These are phyloP conservation scores for Candida ipomoeae DNA, from an alignment of 805 yeast species.

Conservation along the genomic window DNA sequence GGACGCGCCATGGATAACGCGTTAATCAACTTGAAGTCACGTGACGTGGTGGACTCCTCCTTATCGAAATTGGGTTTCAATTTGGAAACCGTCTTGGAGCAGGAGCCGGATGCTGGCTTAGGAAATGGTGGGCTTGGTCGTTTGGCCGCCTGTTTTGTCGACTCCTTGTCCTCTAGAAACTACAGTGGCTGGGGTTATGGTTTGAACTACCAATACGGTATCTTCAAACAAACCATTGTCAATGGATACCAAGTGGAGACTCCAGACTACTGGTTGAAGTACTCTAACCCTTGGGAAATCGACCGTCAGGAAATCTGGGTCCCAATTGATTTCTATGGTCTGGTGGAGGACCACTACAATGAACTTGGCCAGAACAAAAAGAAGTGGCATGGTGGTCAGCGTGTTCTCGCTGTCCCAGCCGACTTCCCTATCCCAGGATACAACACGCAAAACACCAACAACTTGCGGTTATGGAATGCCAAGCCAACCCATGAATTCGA, in stretches of 20 bases:
- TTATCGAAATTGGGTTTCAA: slow-evolving; percentile 76
- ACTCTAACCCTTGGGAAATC: slow-evolving; percentile 91
- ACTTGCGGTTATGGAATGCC: slow-evolving; percentile 86
- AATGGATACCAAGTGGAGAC: slow-evolving; percentile 93
- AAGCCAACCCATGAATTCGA: slow-evolving; percentile 89
- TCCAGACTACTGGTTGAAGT: slow-evolving; percentile 91
- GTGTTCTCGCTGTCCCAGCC: slow-evolving; percentile 83
- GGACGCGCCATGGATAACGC: slow-evolving; percentile 96
- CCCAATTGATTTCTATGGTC: slow-evolving; percentile 88
- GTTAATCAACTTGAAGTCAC: slow-evolving; percentile 69
- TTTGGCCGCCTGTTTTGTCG: slow-evolving; percentile 90
- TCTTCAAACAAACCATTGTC: slow-evolving; percentile 81
- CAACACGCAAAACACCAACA: slow-evolving; percentile 77
- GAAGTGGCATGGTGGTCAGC: slow-evolving; percentile 83
- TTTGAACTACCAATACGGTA: slow-evolving; percentile 88
- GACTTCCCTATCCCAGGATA: slow-evolving; percentile 94
- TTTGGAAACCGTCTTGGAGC: slow-evolving; percentile 76
- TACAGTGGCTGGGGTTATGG: slow-evolving; percentile 98
- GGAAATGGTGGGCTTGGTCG: slow-evolving; percentile 97
- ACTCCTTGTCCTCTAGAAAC: slow-evolving; percentile 78
- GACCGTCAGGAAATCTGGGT: slow-evolving; percentile 81
- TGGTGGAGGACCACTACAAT: slow-evolving; percentile 52
- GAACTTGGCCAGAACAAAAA: slow-evolving; percentile 55
- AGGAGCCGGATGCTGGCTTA: slow-evolving; percentile 91
- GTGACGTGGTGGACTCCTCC: slow-evolving; percentile 47